Evolutionary conservation across 2,329 filamentous ascomycete species (phyloP).

Genomic region (Fonsecaea monophora): DNA sequence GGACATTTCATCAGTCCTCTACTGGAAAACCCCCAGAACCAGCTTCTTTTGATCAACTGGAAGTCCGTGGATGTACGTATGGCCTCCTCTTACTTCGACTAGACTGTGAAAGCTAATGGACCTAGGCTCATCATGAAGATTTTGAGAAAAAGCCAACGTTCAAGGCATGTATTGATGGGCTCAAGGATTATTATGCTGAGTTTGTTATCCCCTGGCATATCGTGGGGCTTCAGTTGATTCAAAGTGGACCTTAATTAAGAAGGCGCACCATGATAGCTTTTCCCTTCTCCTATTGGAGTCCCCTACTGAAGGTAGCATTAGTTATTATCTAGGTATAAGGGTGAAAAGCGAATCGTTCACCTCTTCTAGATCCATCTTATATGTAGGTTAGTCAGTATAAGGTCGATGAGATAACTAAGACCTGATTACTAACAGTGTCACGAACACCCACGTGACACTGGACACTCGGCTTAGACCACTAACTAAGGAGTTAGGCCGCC

Average conservation of each 20-base stretch:
- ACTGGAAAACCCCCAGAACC: constrained; percentile 26
- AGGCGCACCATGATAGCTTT: neutral
- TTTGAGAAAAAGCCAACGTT: constrained; percentile 29
- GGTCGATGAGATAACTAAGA: too few species aligned
- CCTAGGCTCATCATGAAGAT: constrained; percentile 29
- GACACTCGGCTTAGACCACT: too few species aligned
- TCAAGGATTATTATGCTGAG: constrained; percentile 29
- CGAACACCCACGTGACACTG: too few species aligned
- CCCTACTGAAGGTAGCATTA: too few species aligned
- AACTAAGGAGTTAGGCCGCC: too few species aligned
- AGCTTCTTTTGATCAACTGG: constrained; percentile 30
- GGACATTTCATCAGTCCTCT: constrained; percentile 29
- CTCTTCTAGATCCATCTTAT: too few species aligned
- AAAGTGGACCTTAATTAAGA: neutral
- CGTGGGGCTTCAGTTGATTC: constrained; percentile 21
- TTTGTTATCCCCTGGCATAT: constrained; percentile 33
- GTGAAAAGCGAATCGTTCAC: too few species aligned
- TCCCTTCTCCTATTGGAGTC: neutral
- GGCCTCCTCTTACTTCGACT: neutral
- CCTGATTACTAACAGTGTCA: too few species aligned
- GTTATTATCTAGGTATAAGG: too few species aligned
- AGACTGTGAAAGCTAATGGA: neutral
- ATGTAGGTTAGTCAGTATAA: too few species aligned
- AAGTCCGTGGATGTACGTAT: constrained; percentile 31
- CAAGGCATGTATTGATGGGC: constrained; percentile 27